These are phyloP conservation scores for Collybia nuda DNA, from an alignment of 768 basidiomycete genomes.

Conservation along the genomic window DNA sequence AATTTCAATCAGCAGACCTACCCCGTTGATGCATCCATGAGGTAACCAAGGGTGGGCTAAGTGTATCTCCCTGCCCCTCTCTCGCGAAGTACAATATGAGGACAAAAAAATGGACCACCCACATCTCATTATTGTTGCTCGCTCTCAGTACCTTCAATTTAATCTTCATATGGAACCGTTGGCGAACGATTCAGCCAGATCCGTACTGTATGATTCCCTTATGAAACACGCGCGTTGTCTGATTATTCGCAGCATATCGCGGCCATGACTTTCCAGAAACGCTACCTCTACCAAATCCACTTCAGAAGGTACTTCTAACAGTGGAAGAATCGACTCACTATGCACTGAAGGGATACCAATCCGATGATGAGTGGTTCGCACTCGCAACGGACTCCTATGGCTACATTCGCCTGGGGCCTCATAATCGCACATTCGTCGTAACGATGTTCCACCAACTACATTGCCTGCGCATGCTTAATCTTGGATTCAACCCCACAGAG, in stretches of 20 bases:
- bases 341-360: conserved; percentile 16
- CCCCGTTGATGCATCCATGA: no score
- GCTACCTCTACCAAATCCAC: conserved; percentile 6
- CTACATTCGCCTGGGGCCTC: conserved; percentile 20
- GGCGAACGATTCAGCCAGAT: no score
- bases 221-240: no score
- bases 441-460: conserved; percentile 38
- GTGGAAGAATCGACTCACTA: conserved; percentile 33
- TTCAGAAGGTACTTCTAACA: conserved; percentile 6
- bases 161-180: no score
- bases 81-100: no score
- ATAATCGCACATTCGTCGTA: conserved; percentile 26
- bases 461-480: conserved; percentile 29
- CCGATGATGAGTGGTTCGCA: conserved; percentile 28
- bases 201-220: no score
- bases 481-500: conserved; percentile 9
- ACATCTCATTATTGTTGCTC: no score
- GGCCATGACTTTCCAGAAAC: conserved; percentile 18
- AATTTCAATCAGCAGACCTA: no score
- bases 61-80: no score
- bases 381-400: conserved; percentile 17
- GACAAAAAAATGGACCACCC: no score
- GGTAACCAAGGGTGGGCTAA: no score
- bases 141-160: no score
- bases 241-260: conserved; percentile 4